Base-by-base conservation (phyloP, 495 filamentous ascomycete genomes). In the Darksidea phi region DNA sequence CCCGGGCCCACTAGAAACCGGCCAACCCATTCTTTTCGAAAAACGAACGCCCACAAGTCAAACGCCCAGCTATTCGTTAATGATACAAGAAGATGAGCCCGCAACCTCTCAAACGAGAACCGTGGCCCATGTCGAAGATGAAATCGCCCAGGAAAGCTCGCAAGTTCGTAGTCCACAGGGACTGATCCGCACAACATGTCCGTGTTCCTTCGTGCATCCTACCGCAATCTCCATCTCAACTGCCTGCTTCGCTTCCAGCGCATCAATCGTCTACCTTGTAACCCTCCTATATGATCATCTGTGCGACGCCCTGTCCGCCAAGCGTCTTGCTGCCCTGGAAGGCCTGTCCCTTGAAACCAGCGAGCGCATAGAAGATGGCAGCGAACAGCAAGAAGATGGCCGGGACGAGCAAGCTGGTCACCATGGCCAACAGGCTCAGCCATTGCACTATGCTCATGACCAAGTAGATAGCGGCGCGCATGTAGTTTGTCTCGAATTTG, bases 261-360 rank as follows among this genome's bases (percentile, higher is more conserved):
- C 20, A 28, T 47, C 36, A n/a, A 11, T n/a, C 23, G 17, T 26
- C 32, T 47, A 45, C 23, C n/a, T n/a, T 43, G 18, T 43, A 38
- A n/a, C 43, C 57, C 43, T 38, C 68, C 81, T 80, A 97, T 72
- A 98, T 91, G 77, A 99, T 97, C 95, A 97, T 97, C 79, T 97
- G 93, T 61, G 92, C 93, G 63, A 97, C 85, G 18, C 95, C 94
- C 62, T 89, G 88, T 41, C 94, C 94, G 61, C 94, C 94, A 58
- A 99, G 77, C 20, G 95, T 97, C 85, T 97, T 97, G 80, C 92
- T 97, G 32, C 91, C 88, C 54, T 95, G 83, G 74, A 99, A 99
- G 24, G 87, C 90, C 77, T 99, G 94, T 52, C 88, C 90, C 81
- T 88, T 96, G 66, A 96, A 46, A 28, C 82, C 94, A 15, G 94